Conservation (phyloP, 441 rosid species). For the Gossypium schwendimanii region DNA sequence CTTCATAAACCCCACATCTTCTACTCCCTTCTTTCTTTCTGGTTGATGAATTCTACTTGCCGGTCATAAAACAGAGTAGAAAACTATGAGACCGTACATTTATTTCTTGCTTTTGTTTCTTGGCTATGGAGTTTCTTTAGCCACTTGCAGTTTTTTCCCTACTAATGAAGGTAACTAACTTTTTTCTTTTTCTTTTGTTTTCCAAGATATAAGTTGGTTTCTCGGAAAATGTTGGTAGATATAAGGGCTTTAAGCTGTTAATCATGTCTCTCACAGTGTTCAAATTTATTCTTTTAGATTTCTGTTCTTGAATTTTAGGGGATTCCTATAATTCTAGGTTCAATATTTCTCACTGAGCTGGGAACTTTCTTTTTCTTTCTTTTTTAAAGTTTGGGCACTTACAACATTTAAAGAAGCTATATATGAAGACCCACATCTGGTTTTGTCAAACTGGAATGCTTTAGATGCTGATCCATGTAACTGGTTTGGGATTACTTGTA, state of each 20-base stretch:
- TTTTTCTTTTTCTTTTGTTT: not conserved
- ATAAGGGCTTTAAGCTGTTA: not conserved
- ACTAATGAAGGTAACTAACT: constrained; percentile 53
- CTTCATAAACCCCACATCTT: constrained; percentile 26
- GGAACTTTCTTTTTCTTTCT: constrained; percentile 5
- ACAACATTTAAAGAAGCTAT: constrained; percentile 73
- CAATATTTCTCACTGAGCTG: constrained; percentile 17
- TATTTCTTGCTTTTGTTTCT: constrained; percentile 38
- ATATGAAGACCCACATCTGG: constrained; percentile 68
- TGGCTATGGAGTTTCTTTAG: constrained; percentile 33
- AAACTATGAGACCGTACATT: constrained; percentile 41
- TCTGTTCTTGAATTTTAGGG: constrained; percentile 2
- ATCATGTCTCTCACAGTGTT: not conserved
- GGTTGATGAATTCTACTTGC: constrained; percentile 24
- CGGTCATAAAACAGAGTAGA: constrained; percentile 13
- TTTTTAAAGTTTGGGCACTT: constrained; percentile 47
- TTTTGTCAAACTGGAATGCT: constrained; percentile 73
- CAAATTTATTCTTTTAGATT: not conserved
- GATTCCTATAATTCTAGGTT: constrained; percentile 12
- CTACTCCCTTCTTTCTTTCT: not conserved
- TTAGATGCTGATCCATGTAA: constrained; percentile 77
- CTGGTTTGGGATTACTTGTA: constrained; percentile 71
- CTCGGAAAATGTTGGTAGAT: constrained; percentile 20
- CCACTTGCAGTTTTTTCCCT: constrained; percentile 44
- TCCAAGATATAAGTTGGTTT: constrained; percentile 49